Evolutionary conservation across 2,329 filamentous ascomycete genomes (phyloP).

Genomic region (Diatrype stigma): DNA sequence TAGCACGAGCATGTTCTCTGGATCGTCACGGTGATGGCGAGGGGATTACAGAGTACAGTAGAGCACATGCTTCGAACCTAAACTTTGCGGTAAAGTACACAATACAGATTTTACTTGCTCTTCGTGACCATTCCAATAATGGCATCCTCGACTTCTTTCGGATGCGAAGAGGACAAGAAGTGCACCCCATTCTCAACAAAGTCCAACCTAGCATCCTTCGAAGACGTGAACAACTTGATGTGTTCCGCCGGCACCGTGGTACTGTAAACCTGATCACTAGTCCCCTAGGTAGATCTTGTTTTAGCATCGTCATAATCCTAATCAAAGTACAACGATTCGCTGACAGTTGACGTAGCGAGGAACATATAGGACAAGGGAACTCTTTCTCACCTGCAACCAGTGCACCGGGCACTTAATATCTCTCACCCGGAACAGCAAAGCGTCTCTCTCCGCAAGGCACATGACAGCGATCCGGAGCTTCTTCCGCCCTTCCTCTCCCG

Average conservation of each 20-base stretch:
- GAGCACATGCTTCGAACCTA: too few relatives aligned
- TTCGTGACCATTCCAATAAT: conserved; percentile 24
- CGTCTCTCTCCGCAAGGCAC: conserved; percentile 43
- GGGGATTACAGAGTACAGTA: too few relatives aligned
- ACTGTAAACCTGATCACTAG: conserved; percentile 41
- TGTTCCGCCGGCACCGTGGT: conserved; percentile 39
- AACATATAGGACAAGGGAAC: too few relatives aligned
- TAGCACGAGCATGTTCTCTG: too few relatives aligned
- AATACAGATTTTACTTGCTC: background rate
- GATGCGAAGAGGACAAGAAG: conserved; percentile 46
- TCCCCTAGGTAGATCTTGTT: conserved; percentile 33
- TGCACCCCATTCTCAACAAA: conserved; percentile 43
- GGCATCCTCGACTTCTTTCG: conserved; percentile 40
- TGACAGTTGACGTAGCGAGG: too few relatives aligned
- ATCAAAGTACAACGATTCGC: too few relatives aligned
- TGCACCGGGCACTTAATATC: conserved; percentile 48
- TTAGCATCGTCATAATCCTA: too few relatives aligned
- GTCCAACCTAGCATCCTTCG: conserved; percentile 39
- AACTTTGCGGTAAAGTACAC: too few relatives aligned
- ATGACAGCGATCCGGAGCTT: conserved; percentile 43
- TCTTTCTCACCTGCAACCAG: conserved; percentile 49
- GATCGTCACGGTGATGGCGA: too few relatives aligned
- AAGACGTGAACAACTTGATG: conserved; percentile 45
- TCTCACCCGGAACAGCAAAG: conserved; percentile 39
- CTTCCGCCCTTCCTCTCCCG: conserved; percentile 44